A percentile compares a stretch with the other conserved stretches of the same genome.
Conservation (phyloP, 1,284 basidiomycete genomes). For the Bjerkandera adusta region DNA sequence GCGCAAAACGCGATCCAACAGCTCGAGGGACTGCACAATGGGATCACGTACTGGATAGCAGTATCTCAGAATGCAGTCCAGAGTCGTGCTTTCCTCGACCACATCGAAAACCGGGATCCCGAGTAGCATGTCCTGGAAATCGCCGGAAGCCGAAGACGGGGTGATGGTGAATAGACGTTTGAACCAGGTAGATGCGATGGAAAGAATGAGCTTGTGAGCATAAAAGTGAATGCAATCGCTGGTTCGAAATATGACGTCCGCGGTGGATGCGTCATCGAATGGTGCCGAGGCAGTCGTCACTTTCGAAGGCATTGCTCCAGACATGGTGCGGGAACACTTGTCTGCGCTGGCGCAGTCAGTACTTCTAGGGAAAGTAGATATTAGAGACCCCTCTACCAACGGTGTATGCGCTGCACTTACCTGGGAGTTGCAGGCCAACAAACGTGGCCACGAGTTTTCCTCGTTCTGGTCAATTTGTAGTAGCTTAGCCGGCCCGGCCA, state of each 20-base stretch:
- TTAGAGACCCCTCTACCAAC: too few species aligned
- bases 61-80: constrained; percentile 13
- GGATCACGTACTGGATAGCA: constrained; percentile 5
- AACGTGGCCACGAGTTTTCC: too few species aligned
- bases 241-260: constrained; percentile 8
- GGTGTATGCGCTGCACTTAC: too few species aligned
- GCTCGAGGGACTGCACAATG: constrained; percentile 19
- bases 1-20: neutral
- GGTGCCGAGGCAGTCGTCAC: too few species aligned
- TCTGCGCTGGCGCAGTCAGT: too few species aligned
- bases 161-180: neutral
- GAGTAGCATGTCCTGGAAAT: neutral
- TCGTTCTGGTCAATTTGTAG: too few species aligned
- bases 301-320: too few species aligned
- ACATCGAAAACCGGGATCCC: constrained; percentile 1
- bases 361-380: too few species aligned
- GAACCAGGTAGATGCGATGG: neutral
- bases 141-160: neutral
- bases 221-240: constrained; percentile 4
- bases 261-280: neutral
- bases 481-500: too few species aligned
- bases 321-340: too few species aligned
- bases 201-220: constrained; percentile 8
- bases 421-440: too few species aligned
- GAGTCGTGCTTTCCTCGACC: constrained; percentile 15